phyloP scores from a whole-genome alignment of 371 early-diverging fungal species.

The Catenaria anguillulae region DNA sequence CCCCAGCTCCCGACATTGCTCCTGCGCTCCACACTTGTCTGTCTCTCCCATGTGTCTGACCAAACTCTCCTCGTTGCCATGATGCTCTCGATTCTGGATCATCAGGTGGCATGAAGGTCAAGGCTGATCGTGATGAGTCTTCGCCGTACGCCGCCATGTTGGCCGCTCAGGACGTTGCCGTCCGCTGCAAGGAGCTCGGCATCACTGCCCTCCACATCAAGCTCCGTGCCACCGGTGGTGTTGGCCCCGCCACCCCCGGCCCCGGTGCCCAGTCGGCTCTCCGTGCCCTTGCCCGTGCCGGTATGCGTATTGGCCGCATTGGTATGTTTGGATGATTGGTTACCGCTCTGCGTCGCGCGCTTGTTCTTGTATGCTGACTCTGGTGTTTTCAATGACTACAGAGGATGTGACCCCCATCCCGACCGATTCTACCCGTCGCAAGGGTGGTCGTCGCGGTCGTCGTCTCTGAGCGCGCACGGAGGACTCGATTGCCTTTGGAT shows the following conservation, averaged over 20 bases:
- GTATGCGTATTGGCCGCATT: conserved; percentile 72
- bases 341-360: too few species aligned
- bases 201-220: conserved; percentile 99
- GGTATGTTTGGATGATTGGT: too few species aligned
- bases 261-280: conserved; percentile 99
- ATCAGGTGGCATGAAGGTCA: conserved; percentile 99
- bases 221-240: conserved; percentile 99
- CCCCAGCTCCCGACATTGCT: too few species aligned
- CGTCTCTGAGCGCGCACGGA: too few species aligned
- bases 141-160: conserved; percentile 99
- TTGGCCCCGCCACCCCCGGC: conserved; percentile 97
- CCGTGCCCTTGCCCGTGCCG: conserved; percentile 98
- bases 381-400: conserved; percentile 26
- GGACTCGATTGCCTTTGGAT: too few species aligned
- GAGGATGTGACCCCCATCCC: conserved; percentile 99
- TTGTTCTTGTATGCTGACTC: too few species aligned
- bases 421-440: too few species aligned
- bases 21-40: too few species aligned
- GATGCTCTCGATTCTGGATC: background rate
- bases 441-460: too few species aligned
- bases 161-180: conserved; percentile 99
- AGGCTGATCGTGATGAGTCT: conserved; percentile 99
- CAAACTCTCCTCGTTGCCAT: too few species aligned
- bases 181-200: conserved; percentile 97
- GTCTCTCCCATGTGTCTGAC: background rate